phyloP scores from a whole-genome alignment of 1,284 basidiomycete genomes.

The Porogramme epimiltina region DNA sequence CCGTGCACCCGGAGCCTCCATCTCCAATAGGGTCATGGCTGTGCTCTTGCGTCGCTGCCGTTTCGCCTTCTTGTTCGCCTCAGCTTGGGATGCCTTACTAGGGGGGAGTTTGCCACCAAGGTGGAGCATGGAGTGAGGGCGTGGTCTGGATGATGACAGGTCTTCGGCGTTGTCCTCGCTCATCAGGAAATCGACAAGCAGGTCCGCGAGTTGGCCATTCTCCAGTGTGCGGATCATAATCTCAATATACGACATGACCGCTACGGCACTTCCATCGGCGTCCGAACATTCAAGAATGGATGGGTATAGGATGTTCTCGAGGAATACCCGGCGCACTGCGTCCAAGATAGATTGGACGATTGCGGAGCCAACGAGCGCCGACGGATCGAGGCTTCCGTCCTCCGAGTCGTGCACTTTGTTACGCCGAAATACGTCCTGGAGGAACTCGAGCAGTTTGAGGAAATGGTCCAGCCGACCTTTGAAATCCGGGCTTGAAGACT shows the following conservation, averaged over 20 bases:
- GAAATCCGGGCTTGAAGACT: constrained; percentile 78
- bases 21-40: constrained; percentile 81
- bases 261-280: constrained; percentile 90
- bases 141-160: constrained; percentile 44
- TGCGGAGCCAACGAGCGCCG: constrained; percentile 69
- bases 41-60: constrained; percentile 73
- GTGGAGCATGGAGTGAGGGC: constrained; percentile 49
- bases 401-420: constrained; percentile 48
- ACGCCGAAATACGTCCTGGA: constrained; percentile 83
- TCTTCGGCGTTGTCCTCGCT: constrained; percentile 79
- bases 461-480: constrained; percentile 84
- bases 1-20: constrained; percentile 74
- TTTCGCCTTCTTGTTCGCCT: constrained; percentile 44
- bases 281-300: constrained; percentile 94
- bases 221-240: constrained; percentile 81
- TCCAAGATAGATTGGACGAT: constrained; percentile 83
- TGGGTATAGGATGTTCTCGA: constrained; percentile 93
- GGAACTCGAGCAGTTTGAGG: constrained; percentile 87
- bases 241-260: constrained; percentile 96
- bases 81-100: constrained; percentile 32
- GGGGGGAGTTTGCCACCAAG: constrained; percentile 42
- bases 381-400: constrained; percentile 51
- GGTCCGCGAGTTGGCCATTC: constrained; percentile 66
- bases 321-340: constrained; percentile 83
- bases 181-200: constrained; percentile 79